phyloP scores from a whole-genome alignment of 257 asterid species.

The Primulina tabacum region DNA sequence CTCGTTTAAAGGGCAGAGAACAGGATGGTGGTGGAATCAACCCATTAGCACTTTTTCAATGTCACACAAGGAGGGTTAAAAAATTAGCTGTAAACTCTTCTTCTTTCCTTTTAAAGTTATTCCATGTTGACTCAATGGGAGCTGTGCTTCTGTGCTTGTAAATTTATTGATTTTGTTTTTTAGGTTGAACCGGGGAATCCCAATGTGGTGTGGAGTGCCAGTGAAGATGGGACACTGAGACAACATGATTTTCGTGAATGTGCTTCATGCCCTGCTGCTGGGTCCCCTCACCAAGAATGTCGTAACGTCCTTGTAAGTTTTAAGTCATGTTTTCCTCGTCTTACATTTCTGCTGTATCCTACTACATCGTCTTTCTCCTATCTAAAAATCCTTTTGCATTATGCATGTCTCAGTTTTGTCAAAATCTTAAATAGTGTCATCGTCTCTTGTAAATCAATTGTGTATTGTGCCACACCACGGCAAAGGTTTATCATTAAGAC shows the following conservation, averaged over 20 bases:
- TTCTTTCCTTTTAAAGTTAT: slow-evolving; percentile 19
- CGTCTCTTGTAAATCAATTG: neutral
- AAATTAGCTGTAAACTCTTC: slow-evolving; percentile 82
- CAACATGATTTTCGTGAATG: slow-evolving; percentile 98
- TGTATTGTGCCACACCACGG: neutral
- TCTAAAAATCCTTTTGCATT: slow-evolving; percentile 13
- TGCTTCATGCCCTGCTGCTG: slow-evolving; percentile 92
- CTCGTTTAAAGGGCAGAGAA: slow-evolving; percentile 55
- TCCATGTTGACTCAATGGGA: slow-evolving; percentile 14
- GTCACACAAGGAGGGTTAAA: slow-evolving; percentile 92
- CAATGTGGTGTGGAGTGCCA: slow-evolving; percentile 98
- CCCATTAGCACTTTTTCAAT: slow-evolving; percentile 74
- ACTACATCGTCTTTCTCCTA: neutral
- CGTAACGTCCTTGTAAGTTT: slow-evolving; percentile 87
- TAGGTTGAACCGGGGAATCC: slow-evolving; percentile 98
- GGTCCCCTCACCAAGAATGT: slow-evolving; percentile 91
- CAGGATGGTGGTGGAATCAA: slow-evolving; percentile 45
- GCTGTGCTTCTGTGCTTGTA: slow-evolving; percentile 11
- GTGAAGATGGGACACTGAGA: slow-evolving; percentile 99
- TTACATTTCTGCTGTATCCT: slow-evolving; percentile 16
- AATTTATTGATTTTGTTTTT: slow-evolving; percentile 20
- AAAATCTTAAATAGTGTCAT: neutral
- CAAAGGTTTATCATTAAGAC: neutral
- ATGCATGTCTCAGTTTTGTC: slow-evolving; percentile 11
- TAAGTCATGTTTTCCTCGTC: slow-evolving; percentile 15